These are phyloP conservation scores for Ramichloridium luteum DNA, from an alignment of 2,329 filamentous ascomycete species.

Conservation along the genomic window DNA sequence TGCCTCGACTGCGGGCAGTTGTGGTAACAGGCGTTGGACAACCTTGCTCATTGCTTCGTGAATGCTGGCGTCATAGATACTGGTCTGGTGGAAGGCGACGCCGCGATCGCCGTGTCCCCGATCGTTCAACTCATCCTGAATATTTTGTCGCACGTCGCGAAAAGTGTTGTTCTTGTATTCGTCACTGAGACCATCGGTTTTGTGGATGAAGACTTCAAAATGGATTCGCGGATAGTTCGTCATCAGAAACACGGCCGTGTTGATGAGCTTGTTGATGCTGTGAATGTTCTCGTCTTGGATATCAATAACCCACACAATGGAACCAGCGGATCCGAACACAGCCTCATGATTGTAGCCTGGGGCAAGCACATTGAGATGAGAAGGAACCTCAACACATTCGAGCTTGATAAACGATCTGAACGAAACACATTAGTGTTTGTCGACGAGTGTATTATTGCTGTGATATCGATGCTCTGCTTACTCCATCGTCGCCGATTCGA, in stretches of 20 bases:
- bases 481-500: constrained; percentile 91
- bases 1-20: constrained; percentile 82
- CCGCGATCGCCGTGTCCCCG: constrained; percentile 86
- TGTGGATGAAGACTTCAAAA: constrained; percentile 97
- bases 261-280: constrained; percentile 73
- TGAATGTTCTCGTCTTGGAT: constrained; percentile 97
- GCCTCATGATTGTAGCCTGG: constrained; percentile 81
- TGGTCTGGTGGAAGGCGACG: constrained; percentile 90
- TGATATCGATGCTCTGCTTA: constrained; percentile 37
- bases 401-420: constrained; percentile 95
- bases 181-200: constrained; percentile 92
- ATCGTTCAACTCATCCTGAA: constrained; percentile 90
- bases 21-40: constrained; percentile 92
- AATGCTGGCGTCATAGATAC: constrained; percentile 96
- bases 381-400: constrained; percentile 94
- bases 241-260: constrained; percentile 79
- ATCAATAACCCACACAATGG: constrained; percentile 96
- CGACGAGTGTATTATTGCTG: no score
- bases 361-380: constrained; percentile 86
- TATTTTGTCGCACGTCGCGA: constrained; percentile 89
- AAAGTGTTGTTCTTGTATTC: constrained; percentile 95
- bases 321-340: constrained; percentile 88
- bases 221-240: constrained; percentile 86
- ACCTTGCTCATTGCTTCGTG: constrained; percentile 98
- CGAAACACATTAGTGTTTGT: no score